Conservation (phyloP, 768 basidiomycete species). For the Calocybe cyanea region DNA sequence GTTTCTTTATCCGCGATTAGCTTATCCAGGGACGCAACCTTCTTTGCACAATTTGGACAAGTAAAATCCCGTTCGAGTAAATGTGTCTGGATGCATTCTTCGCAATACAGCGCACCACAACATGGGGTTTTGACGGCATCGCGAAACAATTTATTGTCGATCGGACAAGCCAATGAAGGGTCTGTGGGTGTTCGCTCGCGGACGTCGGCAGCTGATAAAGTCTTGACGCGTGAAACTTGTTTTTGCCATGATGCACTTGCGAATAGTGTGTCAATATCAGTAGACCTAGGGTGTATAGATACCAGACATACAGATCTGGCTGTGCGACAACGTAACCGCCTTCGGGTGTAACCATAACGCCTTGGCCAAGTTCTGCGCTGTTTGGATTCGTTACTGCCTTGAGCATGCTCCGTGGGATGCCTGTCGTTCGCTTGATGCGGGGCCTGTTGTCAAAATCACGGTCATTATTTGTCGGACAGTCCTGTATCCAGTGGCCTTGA, state of each 20-base stretch:
- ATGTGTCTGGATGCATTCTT: constrained; percentile 95
- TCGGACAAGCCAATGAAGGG: constrained; percentile 74
- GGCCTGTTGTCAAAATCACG: constrained; percentile 92
- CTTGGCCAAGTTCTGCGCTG: constrained; percentile 64
- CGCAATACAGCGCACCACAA: constrained; percentile 88
- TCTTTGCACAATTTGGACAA: constrained; percentile 87
- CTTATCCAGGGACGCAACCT: constrained; percentile 86
- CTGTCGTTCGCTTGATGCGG: constrained; percentile 95
- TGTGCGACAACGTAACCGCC: constrained; percentile 97
- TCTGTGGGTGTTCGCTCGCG: constrained; percentile 84
- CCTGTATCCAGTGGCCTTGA: constrained; percentile 98
- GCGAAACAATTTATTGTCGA: constrained; percentile 90
- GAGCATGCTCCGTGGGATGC: constrained; percentile 96
- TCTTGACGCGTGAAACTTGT: constrained; percentile 75
- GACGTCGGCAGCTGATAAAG: constrained; percentile 82
- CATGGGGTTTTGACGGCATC: constrained; percentile 96
- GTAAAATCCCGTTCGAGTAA: constrained; percentile 93
- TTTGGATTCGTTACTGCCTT: constrained; percentile 91
- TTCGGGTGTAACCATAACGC: constrained; percentile 98
- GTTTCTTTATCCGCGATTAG: constrained; percentile 75
- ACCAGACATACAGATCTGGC: constrained; percentile 84
- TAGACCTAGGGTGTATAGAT: not conserved
- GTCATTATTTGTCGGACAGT: constrained; percentile 96
- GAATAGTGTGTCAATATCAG: not conserved
- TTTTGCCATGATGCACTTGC: constrained; percentile 91